Conservation (phyloP, 2,329 filamentous ascomycete species). For the Dactylonectria estremocensis region DNA sequence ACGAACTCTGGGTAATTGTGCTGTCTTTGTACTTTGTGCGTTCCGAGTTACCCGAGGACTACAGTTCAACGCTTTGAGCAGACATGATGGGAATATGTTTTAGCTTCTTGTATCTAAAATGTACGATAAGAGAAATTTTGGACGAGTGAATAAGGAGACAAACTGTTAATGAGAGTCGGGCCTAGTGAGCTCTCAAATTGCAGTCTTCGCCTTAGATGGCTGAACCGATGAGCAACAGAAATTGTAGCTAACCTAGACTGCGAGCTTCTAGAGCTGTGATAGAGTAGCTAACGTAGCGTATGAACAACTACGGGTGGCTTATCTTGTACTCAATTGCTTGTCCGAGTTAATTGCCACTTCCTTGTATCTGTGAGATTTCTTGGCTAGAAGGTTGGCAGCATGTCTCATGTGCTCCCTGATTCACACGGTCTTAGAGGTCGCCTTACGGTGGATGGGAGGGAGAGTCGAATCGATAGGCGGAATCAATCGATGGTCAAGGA, state of each 20-base stretch:
- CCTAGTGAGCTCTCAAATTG: not conserved
- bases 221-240: too few relatives aligned
- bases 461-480: not conserved
- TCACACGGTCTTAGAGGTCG: not conserved
- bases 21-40: too few relatives aligned
- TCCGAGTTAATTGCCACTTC: not conserved
- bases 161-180: not conserved
- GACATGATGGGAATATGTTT: not conserved
- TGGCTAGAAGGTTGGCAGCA: not conserved
- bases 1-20: too few relatives aligned
- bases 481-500: not conserved
- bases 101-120: not conserved
- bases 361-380: not conserved
- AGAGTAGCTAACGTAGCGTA: not conserved
- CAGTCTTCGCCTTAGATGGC: not conserved
- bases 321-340: not conserved
- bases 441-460: slow-evolving; percentile 3
- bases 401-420: not conserved
- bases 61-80: not conserved
- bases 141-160: not conserved
- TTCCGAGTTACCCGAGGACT: too few relatives aligned
- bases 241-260: not conserved
- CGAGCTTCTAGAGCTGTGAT: not conserved
- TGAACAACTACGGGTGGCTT: not conserved
- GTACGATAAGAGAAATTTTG: not conserved